Conservation (phyloP, 2,329 filamentous ascomycete species). For the Albifimbria verrucaria region DNA sequence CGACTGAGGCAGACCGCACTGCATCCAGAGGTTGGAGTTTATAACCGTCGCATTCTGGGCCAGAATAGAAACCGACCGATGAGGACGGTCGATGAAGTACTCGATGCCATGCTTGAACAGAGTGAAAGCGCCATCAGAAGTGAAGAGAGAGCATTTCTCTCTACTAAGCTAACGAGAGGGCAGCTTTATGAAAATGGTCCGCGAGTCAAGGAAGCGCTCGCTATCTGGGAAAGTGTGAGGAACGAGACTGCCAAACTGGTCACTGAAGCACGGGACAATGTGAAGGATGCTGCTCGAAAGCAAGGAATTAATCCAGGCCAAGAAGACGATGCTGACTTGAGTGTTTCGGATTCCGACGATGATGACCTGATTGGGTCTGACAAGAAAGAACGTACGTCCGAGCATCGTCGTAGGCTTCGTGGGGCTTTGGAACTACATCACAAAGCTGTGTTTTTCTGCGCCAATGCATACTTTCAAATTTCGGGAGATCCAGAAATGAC, state of each 20-base stretch:
- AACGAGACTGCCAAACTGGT: constrained; percentile 51
- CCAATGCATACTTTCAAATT: constrained; percentile 80
- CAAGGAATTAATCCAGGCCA: constrained; percentile 4
- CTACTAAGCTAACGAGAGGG: constrained; percentile 63
- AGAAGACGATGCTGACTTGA: constrained; percentile 5
- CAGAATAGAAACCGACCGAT: constrained; percentile 63
- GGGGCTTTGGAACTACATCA: constrained; percentile 77
- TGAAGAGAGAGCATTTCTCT: constrained; percentile 66
- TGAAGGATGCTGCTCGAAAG: constrained; percentile 48
- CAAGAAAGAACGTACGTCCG: constrained; percentile 43
- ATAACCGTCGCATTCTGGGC: constrained; percentile 62
- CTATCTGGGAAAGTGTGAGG: constrained; percentile 63
- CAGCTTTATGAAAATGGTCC: constrained; percentile 78
- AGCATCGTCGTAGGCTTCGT: constrained; percentile 63
- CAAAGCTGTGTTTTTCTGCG: constrained; percentile 78
- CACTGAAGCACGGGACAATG: constrained; percentile 59
- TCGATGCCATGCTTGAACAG: constrained; percentile 89
- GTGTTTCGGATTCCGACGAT: constrained; percentile 26
- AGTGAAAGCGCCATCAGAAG: constrained; percentile 64
- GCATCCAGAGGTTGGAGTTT: constrained; percentile 75
- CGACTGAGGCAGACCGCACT: constrained; percentile 78
- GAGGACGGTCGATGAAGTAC: constrained; percentile 78
- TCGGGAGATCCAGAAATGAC: constrained; percentile 67
- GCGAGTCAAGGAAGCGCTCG: constrained; percentile 63
- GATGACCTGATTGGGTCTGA: constrained; percentile 28